Evolutionary conservation across 2,329 filamentous ascomycete genomes (phyloP), one percentile per base, ranked within the genome.

Genomic region (Calycina herbarum): DNA sequence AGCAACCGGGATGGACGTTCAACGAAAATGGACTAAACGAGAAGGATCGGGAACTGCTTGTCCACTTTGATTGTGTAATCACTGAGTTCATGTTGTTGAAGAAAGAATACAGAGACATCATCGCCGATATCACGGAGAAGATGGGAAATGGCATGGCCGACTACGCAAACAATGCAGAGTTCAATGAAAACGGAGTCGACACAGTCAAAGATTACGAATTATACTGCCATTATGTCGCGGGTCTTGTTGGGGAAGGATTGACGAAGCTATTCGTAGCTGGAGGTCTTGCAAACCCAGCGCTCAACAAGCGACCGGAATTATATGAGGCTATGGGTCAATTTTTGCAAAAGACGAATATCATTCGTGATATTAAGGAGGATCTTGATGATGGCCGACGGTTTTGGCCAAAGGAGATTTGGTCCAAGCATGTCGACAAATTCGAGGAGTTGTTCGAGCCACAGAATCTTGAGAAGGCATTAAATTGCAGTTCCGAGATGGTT

Each of bases 101-200:
- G 82, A 86, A 88, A 59, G 86, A 86, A 64, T 98, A 99, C 81
- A 86, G 85, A 78, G 86, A 83, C 6, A 94, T 98, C 76, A 95
- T 99, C 79, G 89, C 90, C 79, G 94, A 98, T 73, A 97, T 98
- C 76, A 93, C 93, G 38, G 82, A 89, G 75, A 91, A 93, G 80
- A 99, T 99, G 95, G 94, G 94, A 69, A 94, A 98, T 75, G 95
- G 95, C 72, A 99, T 99, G 95, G 95, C 95, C 33, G 94, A 99
- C 79, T 99, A 96, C 77, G 91, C 87, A 51, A 83, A 91, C 71
- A 95, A 96, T 73, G 89, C 92, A 15, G 92, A 95, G 73, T 85
- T 91, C 78, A 92, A 93, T 73, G 82, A 86, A 70, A 87, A 93
- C 66, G 93, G 93, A 59, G 89, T 98, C 66, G 85, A 93, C 75